These are phyloP conservation scores for Cardamine resedifolia DNA, from an alignment of 345 rosid genomes.

Conservation along the genomic window DNA sequence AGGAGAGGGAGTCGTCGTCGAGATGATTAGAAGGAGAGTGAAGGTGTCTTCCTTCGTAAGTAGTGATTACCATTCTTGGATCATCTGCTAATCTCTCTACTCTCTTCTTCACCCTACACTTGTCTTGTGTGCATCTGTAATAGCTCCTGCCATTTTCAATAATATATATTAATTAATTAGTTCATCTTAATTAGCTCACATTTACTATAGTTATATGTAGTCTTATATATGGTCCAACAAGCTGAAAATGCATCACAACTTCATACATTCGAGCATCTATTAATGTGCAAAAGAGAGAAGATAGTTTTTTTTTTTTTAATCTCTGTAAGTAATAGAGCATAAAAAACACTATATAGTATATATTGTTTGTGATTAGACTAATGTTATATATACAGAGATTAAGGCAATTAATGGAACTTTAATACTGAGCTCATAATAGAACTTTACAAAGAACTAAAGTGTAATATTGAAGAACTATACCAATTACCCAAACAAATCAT, in stretches of 20 bases:
- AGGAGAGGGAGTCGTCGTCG: conserved; percentile 45
- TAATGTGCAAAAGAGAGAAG: neutral
- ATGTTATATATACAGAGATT: neutral
- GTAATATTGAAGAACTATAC: conserved; percentile 15
- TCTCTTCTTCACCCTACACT: conserved; percentile 89
- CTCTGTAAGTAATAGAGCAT: neutral
- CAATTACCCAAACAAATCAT: conserved; percentile 37
- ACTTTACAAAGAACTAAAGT: conserved; percentile 32
- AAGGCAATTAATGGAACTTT: conserved; percentile 15
- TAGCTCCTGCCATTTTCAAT: conserved; percentile 65
- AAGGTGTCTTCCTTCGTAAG: conserved; percentile 92
- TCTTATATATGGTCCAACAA: neutral
- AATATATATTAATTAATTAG: neutral
- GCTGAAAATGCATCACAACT: neutral
- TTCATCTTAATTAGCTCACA: neutral
- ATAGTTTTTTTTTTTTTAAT: neutral
- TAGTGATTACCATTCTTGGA: conserved; percentile 97
- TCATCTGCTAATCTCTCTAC: conserved; percentile 98
- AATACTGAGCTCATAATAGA: conserved; percentile 17
- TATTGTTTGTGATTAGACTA: neutral
- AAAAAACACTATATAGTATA: too few relatives aligned
- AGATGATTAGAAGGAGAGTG: conserved; percentile 84
- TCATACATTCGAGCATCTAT: neutral
- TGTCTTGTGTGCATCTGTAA: conserved; percentile 92
- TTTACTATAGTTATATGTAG: neutral